Evolutionary conservation across 108 stramenopile genomes (phyloP).

Genomic region (Nannochloropsis salina): DNA sequence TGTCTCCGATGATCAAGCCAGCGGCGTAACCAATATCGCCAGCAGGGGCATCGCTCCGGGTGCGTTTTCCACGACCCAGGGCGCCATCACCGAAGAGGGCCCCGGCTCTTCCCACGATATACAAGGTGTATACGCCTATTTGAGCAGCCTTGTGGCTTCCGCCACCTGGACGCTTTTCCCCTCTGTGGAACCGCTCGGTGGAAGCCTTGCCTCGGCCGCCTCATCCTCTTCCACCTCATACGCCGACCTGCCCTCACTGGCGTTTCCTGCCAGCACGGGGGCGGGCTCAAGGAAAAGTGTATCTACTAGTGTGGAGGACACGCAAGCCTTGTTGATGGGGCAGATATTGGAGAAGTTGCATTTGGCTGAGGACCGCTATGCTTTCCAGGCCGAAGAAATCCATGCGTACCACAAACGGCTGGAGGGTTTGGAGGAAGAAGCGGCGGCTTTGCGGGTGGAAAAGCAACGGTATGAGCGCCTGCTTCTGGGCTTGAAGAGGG

Average conservation of each 20-base stretch:
- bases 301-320: background rate
- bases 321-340: constrained; percentile 1
- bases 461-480: background rate
- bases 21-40: background rate
- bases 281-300: background rate
- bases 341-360: background rate
- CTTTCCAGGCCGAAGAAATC: constrained; percentile 1
- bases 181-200: background rate
- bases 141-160: background rate
- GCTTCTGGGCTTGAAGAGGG: background rate
- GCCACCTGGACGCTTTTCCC: background rate
- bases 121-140: background rate
- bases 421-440: background rate
- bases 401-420: background rate
- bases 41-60: background rate
- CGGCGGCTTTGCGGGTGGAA: constrained; percentile 9
- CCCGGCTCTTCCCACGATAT: background rate
- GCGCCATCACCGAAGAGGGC: background rate
- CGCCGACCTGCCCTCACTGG: background rate
- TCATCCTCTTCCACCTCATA: background rate
- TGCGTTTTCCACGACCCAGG: background rate
- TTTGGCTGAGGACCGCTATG: background rate
- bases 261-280: background rate
- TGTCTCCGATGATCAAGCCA: background rate
- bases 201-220: background rate